A percentile compares a stretch with the other conserved stretches of the same genome.
phyloP scores from a whole-genome alignment of 345 rosid species.

The Murraya koenigii region DNA sequence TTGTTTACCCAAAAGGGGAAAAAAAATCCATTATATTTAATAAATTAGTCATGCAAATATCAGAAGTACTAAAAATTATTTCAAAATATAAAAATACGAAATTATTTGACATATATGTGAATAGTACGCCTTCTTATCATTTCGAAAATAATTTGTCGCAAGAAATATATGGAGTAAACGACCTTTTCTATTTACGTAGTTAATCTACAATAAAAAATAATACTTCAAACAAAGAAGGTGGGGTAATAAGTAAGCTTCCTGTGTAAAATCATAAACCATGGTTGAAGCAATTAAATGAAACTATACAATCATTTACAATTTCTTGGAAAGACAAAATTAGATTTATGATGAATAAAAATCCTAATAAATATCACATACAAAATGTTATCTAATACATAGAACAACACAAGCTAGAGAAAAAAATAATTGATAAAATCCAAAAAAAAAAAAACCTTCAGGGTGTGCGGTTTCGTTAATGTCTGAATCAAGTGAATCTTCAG shows the following conservation, averaged over 20 bases:
- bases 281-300: neutral
- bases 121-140: neutral
- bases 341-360: neutral
- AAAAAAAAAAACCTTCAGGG: constrained; percentile 59
- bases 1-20: neutral
- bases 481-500: constrained; percentile 69
- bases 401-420: neutral
- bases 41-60: neutral
- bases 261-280: neutral
- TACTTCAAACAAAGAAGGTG: neutral
- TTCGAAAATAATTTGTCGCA: neutral
- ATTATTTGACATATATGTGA: neutral
- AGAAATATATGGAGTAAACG: neutral
- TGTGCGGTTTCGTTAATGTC: constrained; percentile 74
- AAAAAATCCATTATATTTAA: no score
- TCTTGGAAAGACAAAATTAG: neutral
- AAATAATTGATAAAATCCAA: neutral
- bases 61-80: neutral
- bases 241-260: neutral
- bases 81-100: neutral
- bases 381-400: neutral
- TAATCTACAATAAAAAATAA: neutral
- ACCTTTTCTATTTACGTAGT: neutral
- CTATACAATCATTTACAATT: neutral
- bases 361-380: neutral